These are phyloP conservation scores for Chrysanthemum seticuspe DNA, from an alignment of 129 eudicot genomes.

Conservation along the genomic window DNA sequence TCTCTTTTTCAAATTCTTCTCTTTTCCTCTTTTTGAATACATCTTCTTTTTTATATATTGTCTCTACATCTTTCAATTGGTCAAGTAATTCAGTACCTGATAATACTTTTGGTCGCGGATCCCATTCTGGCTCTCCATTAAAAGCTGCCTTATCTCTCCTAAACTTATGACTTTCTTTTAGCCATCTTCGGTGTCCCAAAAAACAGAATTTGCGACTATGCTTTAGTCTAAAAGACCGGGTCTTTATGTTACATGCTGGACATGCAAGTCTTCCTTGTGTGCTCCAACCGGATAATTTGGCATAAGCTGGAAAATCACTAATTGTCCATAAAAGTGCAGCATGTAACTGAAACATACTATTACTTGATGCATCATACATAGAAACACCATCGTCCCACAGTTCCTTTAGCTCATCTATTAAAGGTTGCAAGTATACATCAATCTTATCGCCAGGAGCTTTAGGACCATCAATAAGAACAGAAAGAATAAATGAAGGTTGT, in stretches of 20 bases:
- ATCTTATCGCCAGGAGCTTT: slow-evolving; percentile 18
- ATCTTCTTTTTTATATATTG: slow-evolving; percentile 4
- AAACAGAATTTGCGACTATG: slow-evolving; percentile 15
- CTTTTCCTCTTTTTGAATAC: slow-evolving; percentile 6
- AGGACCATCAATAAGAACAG: slow-evolving; percentile 24
- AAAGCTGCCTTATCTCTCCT: slow-evolving; percentile 6
- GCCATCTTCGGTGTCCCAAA: slow-evolving; percentile 16
- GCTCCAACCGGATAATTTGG: slow-evolving; percentile 22
- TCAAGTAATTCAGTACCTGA: neutral
- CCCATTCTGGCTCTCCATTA: slow-evolving; percentile 4
- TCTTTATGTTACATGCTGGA: slow-evolving; percentile 15
- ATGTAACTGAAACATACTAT: no score
- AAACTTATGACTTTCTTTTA: slow-evolving; percentile 9
- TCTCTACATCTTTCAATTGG: slow-evolving; percentile 18
- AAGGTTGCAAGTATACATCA: no score
- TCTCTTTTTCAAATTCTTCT: neutral
- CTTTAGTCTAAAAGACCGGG: neutral
- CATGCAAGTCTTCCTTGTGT: slow-evolving; percentile 14
- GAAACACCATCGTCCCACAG: no score
- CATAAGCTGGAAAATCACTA: slow-evolving; percentile 17
- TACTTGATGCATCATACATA: no score
- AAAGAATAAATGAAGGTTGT: neutral
- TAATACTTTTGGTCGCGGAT: neutral
- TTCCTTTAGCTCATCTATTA: no score
- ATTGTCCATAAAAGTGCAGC: no score